phyloP scores from a whole-genome alignment of 163 green algal genomes.

The Scenedesmus sp. region DNA sequence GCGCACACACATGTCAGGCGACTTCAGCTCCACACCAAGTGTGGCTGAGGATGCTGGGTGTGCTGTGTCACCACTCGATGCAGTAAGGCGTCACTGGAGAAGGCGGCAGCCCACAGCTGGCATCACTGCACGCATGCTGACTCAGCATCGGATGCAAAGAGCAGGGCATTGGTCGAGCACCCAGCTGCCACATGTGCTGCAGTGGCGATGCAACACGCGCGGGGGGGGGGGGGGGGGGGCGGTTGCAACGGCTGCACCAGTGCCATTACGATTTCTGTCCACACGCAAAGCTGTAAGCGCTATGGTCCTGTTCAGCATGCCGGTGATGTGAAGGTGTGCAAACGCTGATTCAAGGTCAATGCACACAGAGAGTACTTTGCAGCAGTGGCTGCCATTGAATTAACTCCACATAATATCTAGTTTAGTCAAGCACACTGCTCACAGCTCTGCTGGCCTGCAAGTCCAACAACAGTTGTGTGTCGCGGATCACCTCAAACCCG shows the following conservation, averaged over 20 bases:
- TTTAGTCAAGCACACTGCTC: neutral
- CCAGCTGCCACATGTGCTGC: constrained; percentile 70
- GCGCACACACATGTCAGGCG: constrained; percentile 30
- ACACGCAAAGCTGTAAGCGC: no score
- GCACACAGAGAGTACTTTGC: neutral
- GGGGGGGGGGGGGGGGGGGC: constrained; percentile 67
- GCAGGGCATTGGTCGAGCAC: neutral
- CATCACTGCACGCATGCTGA: no score
- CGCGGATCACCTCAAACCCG: neutral
- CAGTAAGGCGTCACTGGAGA: no score
- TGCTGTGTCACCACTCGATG: no score
- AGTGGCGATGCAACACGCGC: constrained; percentile 73
- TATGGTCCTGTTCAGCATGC: neutral
- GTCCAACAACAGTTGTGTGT: neutral
- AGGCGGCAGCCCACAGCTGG: neutral
- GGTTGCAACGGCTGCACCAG: constrained; percentile 66
- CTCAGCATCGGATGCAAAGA: no score
- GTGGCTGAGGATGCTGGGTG: no score
- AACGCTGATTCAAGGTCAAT: neutral
- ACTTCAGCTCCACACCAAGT: no score
- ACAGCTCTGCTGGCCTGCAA: neutral
- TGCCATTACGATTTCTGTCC: no score
- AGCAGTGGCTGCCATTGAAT: no score
- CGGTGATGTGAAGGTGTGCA: neutral
- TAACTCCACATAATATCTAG: no score